Conservation (phyloP, 1,284 basidiomycete genomes). For the Taiwanofungus camphoratus region DNA sequence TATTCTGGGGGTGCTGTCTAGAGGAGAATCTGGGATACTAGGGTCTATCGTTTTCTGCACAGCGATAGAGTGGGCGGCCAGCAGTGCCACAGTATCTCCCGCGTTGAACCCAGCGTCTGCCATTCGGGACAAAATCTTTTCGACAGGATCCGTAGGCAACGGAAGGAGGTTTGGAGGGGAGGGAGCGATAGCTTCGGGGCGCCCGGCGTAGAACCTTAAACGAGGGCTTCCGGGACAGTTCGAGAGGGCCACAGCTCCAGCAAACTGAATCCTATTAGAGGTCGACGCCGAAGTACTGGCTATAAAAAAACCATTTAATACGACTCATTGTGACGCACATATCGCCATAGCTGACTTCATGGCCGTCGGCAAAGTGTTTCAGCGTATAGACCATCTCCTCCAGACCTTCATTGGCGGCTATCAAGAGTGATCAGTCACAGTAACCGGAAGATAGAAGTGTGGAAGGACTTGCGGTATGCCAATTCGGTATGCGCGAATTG, state of each 20-base stretch:
- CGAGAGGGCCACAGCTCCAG: slow-evolving; percentile 21
- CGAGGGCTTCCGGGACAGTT: slow-evolving; percentile 25
- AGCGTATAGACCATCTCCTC: slow-evolving; percentile 19
- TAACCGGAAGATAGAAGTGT: not conserved
- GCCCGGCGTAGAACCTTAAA: slow-evolving; percentile 22
- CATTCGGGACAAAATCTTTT: slow-evolving; percentile 14
- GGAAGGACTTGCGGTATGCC: slow-evolving; percentile 10
- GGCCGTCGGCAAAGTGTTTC: slow-evolving; percentile 15
- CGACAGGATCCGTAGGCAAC: slow-evolving; percentile 13
- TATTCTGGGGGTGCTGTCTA: slow-evolving; percentile 14
- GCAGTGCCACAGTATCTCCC: slow-evolving; percentile 14
- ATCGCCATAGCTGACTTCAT: slow-evolving; percentile 21
- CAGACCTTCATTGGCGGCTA: slow-evolving; percentile 14
- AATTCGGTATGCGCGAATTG: slow-evolving; percentile 17
- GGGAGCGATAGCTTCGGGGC: slow-evolving; percentile 20
- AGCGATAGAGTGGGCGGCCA: slow-evolving; percentile 18
- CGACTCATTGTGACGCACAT: slow-evolving; percentile 11
- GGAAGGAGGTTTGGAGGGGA: slow-evolving; percentile 17
- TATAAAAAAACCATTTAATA: not conserved
- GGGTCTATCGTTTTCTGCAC: slow-evolving; percentile 14
- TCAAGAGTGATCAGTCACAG: not conserved
- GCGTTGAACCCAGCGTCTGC: slow-evolving; percentile 15
- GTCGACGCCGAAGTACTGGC: not conserved
- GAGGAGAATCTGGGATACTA: slow-evolving; percentile 7
- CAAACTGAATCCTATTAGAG: slow-evolving; percentile 20